These are phyloP conservation scores for Eucalyptus paniculata DNA, from an alignment of 345 rosid genomes.

Conservation along the genomic window DNA sequence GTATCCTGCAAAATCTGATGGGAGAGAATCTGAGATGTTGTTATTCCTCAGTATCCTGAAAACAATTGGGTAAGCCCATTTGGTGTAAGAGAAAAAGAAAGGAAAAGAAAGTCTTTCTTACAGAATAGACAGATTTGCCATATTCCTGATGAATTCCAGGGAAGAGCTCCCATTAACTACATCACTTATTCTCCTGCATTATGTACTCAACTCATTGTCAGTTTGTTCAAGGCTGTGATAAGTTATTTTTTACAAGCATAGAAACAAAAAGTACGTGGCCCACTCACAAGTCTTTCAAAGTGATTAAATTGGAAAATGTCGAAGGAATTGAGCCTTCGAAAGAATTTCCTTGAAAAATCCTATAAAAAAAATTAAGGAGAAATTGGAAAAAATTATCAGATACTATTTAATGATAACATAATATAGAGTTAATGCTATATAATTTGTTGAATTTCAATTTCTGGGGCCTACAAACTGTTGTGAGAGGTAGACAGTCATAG, in stretches of 20 bases:
- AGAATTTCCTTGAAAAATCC: conserved; percentile 17
- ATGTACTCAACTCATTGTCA: neutral
- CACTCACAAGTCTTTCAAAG: conserved; percentile 20
- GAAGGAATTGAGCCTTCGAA: conserved; percentile 37
- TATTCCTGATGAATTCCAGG: conserved; percentile 17
- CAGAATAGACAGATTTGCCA: conserved; percentile 23
- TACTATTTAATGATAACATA: neutral
- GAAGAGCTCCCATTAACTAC: conserved; percentile 23
- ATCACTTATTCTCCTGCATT: conserved; percentile 20
- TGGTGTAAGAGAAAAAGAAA: neutral
- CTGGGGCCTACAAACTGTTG: neutral
- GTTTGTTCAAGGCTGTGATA: neutral
- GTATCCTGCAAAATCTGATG: conserved; percentile 19
- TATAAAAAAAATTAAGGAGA: neutral
- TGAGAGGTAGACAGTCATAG: neutral
- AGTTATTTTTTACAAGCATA: neutral
- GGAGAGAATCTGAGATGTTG: conserved; percentile 22
- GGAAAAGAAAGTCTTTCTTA: conserved; percentile 1
- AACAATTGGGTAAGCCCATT: neutral
- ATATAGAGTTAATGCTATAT: neutral
- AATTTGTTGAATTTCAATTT: neutral
- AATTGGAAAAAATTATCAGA: neutral
- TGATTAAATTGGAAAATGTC: conserved; percentile 11
- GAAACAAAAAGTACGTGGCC: neutral
- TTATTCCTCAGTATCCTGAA: conserved; percentile 28